A percentile compares a stretch with the other conserved stretches of the same genome.
Conservation (phyloP, 2,329 filamentous ascomycete species). For the Phyllosticta capitalensis region DNA sequence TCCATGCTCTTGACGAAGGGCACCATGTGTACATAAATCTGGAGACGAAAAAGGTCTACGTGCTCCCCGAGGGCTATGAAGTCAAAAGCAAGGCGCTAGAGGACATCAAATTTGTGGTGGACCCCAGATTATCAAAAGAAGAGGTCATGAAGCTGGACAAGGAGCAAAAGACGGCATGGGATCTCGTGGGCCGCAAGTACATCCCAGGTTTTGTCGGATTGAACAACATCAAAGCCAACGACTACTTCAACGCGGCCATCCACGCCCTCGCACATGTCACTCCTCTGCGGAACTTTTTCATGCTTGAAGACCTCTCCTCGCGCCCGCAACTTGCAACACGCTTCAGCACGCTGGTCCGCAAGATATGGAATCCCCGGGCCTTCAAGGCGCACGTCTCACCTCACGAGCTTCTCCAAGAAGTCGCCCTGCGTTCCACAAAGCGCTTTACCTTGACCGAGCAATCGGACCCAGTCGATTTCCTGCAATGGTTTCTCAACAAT, state of each 20-base stretch:
- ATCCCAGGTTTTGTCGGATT: slow-evolving; percentile 92
- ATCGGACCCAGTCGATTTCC: slow-evolving; percentile 91
- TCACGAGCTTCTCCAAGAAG: slow-evolving; percentile 92
- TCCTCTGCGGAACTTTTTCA: slow-evolving; percentile 82
- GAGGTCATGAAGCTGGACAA: slow-evolving; percentile 76
- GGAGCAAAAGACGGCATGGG: slow-evolving; percentile 55
- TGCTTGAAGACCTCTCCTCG: slow-evolving; percentile 70
- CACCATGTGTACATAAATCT: slow-evolving; percentile 99
- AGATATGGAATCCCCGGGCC: slow-evolving; percentile 94
- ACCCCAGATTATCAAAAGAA: slow-evolving; percentile 71
- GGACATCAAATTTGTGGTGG: slow-evolving; percentile 96
- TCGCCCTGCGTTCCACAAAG: slow-evolving; percentile 81
- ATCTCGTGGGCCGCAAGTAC: slow-evolving; percentile 75
- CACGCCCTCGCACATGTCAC: slow-evolving; percentile 85
- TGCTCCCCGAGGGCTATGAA: slow-evolving; percentile 93
- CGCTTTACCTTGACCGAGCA: slow-evolving; percentile 84
- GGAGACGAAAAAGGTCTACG: slow-evolving; percentile 82
- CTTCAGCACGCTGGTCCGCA: slow-evolving; percentile 81
- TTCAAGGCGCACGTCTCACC: slow-evolving; percentile 97
- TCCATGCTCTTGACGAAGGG: slow-evolving; percentile 86
- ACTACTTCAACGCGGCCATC: slow-evolving; percentile 93
- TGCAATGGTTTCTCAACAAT: slow-evolving; percentile 96
- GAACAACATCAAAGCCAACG: slow-evolving; percentile 99
- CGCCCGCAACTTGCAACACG: slow-evolving; percentile 76
- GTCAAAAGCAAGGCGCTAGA: slow-evolving; percentile 90